Evolutionary conservation across 495 filamentous ascomycete species (phyloP), one percentile per base, ranked within the genome.

Genomic region (Penicillium paradoxum): DNA sequence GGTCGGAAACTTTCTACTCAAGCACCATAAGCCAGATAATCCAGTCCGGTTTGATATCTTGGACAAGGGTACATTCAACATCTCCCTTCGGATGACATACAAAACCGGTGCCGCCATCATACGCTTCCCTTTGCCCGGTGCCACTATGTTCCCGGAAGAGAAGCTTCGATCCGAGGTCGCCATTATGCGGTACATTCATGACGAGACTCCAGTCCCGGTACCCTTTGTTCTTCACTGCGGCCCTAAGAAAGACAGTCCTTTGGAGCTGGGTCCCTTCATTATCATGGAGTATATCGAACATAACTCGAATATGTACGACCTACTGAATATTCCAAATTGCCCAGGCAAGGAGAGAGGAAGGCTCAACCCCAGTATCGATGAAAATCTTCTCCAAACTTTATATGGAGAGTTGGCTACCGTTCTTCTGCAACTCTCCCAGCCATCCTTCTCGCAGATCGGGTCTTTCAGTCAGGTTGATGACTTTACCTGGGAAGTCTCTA

Each of bases 101-200:
- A 15, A 36, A 32, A 13, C 48, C 6, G 39, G 45, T 18, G 30
- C 55, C 8, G 46, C 49, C 2, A 29, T 42, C 8, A 61, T 64
- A 10, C 45, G 55, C 0, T 49, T 64, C 13, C 38, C 58, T 3
- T 49, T 40, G 32, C 50, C 52, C 6, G 58, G 58, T 4, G 50
- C 53, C 15, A 25, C 57, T 4, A 40, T 63, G 15, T 70, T 72
- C 41, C 59, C 64, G 1, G 63, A 66, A 24, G 74, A 76, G 49
- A 76, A 73, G 51, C 41, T 66, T n/a, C 40, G 49, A 6, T 65
- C 61, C 34, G 75, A 81, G 45, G 72, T 71, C 15, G 70, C 70
- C 18, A 65, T 69, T 11, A 73, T 76, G 66, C 63, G 68, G 15
- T 78, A 59, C 49, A 45, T 79, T 38, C 44, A 47, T 10, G 60